Conservation (phyloP, 2,329 filamentous ascomycete genomes). For the Cadophora malorum region DNA sequence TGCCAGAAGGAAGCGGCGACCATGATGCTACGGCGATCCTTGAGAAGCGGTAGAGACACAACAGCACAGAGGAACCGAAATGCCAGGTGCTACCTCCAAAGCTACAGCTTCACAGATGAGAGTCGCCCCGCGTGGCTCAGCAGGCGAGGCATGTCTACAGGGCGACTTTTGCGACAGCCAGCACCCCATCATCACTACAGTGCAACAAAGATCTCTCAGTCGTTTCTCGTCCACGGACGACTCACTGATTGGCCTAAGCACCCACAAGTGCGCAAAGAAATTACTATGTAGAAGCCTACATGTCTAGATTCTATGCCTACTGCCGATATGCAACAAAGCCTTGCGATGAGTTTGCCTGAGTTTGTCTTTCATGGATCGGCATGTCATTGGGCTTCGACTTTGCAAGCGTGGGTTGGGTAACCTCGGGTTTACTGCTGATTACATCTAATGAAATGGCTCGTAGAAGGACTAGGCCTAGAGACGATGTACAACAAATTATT, state of each 20-base stretch:
- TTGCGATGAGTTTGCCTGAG: background rate
- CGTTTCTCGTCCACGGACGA: background rate
- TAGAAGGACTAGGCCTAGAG: background rate
- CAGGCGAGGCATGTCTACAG: too few species aligned
- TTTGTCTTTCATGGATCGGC: background rate
- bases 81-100: too few species aligned
- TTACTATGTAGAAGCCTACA: background rate
- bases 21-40: too few species aligned
- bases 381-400: background rate
- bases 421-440: background rate
- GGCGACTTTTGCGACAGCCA: too few species aligned
- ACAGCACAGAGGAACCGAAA: too few species aligned
- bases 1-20: too few species aligned
- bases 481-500: background rate
- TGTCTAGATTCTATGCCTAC: background rate
- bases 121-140: too few species aligned
- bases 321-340: background rate
- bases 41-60: too few species aligned
- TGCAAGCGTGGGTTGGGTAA: background rate
- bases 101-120: too few species aligned
- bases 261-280: background rate
- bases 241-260: conserved; percentile 2
- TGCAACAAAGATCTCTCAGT: background rate
- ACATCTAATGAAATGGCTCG: background rate
- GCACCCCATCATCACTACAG: too few species aligned